phyloP scores from a whole-genome alignment of 2,329 filamentous ascomycete genomes.

The Calcarisporium arbuscula region DNA sequence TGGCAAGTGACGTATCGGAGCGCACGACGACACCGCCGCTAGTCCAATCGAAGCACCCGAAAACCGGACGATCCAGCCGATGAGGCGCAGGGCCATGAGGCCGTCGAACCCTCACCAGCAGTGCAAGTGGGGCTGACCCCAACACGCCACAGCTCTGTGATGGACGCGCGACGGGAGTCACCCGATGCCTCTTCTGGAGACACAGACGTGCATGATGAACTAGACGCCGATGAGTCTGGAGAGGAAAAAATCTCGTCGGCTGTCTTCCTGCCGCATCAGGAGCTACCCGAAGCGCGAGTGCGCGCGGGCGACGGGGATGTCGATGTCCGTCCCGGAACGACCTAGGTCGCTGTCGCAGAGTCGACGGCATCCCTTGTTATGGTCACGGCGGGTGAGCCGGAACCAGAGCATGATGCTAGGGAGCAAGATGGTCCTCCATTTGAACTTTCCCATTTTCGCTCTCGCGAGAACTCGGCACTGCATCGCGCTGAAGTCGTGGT shows the following conservation, averaged over 20 bases:
- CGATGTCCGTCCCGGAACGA: slow-evolving; percentile 42
- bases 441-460: slow-evolving; percentile 17
- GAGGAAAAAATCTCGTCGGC: slow-evolving; percentile 85
- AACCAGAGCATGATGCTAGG: slow-evolving; percentile 22
- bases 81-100: slow-evolving; percentile 16
- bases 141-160: no score
- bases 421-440: slow-evolving; percentile 16
- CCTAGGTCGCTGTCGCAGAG: slow-evolving; percentile 34
- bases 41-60: slow-evolving; percentile 8
- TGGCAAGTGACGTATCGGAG: no score
- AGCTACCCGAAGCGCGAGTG: slow-evolving; percentile 31
- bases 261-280: slow-evolving; percentile 72
- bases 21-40: slow-evolving; percentile 3
- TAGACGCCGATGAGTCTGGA: slow-evolving; percentile 53
- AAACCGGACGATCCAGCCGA: no score
- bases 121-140: no score
- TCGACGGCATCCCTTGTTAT: slow-evolving; percentile 46
- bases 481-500: slow-evolving; percentile 24
- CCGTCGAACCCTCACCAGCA: slow-evolving; percentile 13
- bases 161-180: slow-evolving; percentile 28
- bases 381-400: slow-evolving; percentile 49
- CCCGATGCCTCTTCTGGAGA: slow-evolving; percentile 27
- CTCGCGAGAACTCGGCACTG: slow-evolving; percentile 22
- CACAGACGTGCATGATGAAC: slow-evolving; percentile 27
- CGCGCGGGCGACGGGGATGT: slow-evolving; percentile 23